Percentiles rank a stretch among this genome's conserved stretches.
phyloP scores from a whole-genome alignment of 345 rosid species.

The Pelargonium nanum region DNA sequence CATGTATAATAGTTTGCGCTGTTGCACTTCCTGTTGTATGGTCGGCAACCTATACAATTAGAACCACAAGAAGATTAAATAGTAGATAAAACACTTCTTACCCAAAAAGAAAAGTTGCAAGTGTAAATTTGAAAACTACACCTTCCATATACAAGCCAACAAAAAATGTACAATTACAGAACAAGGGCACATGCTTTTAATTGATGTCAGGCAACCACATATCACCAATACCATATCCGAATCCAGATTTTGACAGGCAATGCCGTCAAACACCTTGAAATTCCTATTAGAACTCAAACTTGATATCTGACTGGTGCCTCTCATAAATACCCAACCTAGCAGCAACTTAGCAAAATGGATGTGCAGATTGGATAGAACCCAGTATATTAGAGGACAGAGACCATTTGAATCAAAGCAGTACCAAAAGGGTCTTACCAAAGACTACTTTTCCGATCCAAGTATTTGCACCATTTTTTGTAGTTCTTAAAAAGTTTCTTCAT shows the following conservation, averaged over 20 bases:
- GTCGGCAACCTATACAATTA: conserved; percentile 79
- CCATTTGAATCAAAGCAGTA: too few species aligned
- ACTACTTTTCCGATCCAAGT: conserved; percentile 92
- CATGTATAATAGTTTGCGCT: conserved; percentile 89
- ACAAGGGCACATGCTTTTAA: too few species aligned
- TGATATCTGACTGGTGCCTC: too few species aligned
- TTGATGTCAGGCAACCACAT: background rate
- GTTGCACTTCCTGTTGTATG: conserved; percentile 98
- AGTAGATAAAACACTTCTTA: background rate
- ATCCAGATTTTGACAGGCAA: too few species aligned
- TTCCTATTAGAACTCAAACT: too few species aligned
- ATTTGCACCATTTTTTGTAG: conserved; percentile 98
- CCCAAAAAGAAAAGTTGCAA: background rate
- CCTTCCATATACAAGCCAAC: too few species aligned
- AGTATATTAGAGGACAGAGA: too few species aligned
- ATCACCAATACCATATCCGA: too few species aligned
- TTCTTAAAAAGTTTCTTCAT: conserved; percentile 99
- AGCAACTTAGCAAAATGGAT: background rate
- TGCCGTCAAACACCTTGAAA: background rate
- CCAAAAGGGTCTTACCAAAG: conserved; percentile 58
- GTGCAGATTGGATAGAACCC: background rate
- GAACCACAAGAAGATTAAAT: conserved; percentile 10
- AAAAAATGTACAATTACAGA: too few species aligned
- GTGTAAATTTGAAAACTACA: background rate
- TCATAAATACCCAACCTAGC: background rate